Base-by-base conservation (phyloP, 306 rosid genomes). In the Prunus dulcis region DNA sequence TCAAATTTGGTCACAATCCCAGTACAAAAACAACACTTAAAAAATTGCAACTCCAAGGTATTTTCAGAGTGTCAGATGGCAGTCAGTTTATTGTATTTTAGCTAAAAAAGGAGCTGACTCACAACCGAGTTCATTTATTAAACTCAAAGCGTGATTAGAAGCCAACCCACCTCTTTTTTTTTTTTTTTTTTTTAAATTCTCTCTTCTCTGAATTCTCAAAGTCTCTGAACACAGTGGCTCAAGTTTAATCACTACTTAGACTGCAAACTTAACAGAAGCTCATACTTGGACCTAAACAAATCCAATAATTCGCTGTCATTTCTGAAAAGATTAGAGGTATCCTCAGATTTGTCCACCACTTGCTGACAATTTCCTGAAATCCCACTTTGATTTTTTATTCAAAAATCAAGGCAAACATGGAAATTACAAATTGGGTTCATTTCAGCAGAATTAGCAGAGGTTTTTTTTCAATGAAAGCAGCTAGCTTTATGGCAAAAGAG, bases 121-220 rank as follows among this genome's bases (percentile, higher is more conserved):
- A 76, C 72, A 76, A 4, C 46, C 57, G 10, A 52, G 9, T 9
- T 71, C 73, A 66, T 34, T 61, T 64, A 78, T 77, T 71, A 41
- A 82, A 74, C 58, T 78, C 67, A 85, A 84, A 79, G 86, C 84
- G 78, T 87, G 93, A 81, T 81, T 84, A 79, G 81, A 38, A 89
- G 88, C 86, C 72, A 41, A 62, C 52, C 49, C 55, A 56, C 58
- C 73, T 64, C 75, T 38, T 30, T 30, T 72, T 47, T 4, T 38
- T 34, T 34, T 72, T 58, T 5, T n/a, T n/a, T n/a, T n/a, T n/a
- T n/a, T n/a, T n/a, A n/a, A n/a, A 51, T 13, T 2, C 52, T 2
- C 52, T 30, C n/a, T 11, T n/a, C 64, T 20, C n/a, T 3, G 5
- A 60, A 4, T 14, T 60, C 19, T 60, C 18, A 60, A 60, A 25